Evolutionary conservation across 768 basidiomycete species (phyloP).

Genomic region (Mycena crocata): DNA sequence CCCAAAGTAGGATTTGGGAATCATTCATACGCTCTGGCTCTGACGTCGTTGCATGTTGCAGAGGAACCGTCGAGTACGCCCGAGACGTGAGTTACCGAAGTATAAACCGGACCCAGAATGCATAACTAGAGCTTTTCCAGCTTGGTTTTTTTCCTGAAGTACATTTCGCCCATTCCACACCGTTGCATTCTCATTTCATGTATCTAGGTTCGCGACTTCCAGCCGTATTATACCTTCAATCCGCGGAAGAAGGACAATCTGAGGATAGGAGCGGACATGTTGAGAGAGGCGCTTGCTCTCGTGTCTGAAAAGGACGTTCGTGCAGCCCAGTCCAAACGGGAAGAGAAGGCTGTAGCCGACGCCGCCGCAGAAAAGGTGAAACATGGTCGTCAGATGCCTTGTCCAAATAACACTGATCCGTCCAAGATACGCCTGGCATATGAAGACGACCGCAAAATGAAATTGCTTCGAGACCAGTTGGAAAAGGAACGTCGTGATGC

Average conservation of each 20-base stretch:
- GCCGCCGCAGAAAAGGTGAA: conserved; percentile 67
- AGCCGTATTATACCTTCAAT: conserved; percentile 79
- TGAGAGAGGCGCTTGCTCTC: conserved; percentile 70
- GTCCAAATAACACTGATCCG: conserved; percentile 3
- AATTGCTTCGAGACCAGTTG: conserved; percentile 64
- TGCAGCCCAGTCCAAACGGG: conserved; percentile 57
- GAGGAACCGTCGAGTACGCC: conserved; percentile 83
- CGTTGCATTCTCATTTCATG: conserved; percentile 19
- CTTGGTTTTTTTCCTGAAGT: conserved; percentile 83
- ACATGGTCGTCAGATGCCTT: background rate
- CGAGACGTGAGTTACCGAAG: conserved; percentile 68
- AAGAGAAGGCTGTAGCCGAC: conserved; percentile 69
- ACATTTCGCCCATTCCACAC: conserved; percentile 8
- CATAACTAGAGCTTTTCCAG: conserved; percentile 49
- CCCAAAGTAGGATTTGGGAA: conserved; percentile 52
- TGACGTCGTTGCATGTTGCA: background rate
- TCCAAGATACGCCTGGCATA: conserved; percentile 80
- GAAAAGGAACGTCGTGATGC: conserved; percentile 65
- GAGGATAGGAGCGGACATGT: conserved; percentile 70
- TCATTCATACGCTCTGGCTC: background rate
- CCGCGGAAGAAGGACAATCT: conserved; percentile 58
- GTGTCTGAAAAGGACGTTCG: conserved; percentile 64
- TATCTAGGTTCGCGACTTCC: conserved; percentile 73
- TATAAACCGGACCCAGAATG: conserved; percentile 13
- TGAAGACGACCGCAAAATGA: conserved; percentile 79